phyloP scores from a whole-genome alignment of 1,139 yeast species.

The Casaregolazyma lundiana region DNA sequence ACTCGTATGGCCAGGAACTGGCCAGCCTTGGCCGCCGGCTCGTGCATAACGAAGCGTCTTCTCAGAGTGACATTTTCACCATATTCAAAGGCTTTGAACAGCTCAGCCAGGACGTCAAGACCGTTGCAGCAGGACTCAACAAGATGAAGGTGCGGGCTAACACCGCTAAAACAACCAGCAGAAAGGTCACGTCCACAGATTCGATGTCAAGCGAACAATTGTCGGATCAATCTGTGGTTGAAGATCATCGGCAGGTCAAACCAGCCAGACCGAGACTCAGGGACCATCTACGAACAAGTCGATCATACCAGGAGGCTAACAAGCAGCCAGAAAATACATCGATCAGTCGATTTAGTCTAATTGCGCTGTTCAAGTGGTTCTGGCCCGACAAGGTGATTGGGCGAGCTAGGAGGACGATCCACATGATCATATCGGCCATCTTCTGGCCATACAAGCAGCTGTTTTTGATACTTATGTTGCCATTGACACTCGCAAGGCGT shows the following conservation, averaged over 20 bases:
- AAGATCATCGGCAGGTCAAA: not conserved
- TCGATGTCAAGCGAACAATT: not conserved
- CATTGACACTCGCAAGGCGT: not conserved
- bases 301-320: not conserved
- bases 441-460: not conserved
- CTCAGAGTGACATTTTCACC: conserved; percentile 16
- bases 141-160: not conserved
- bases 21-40: conserved; percentile 11
- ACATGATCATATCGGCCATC: not conserved
- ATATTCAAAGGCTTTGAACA: conserved; percentile 19
- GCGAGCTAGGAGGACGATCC: not conserved
- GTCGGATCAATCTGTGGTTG: not conserved
- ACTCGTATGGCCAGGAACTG: not conserved
- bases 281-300: not conserved
- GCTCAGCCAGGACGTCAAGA: conserved; percentile 11
- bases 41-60: conserved; percentile 13
- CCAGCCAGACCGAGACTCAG: not conserved
- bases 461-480: not conserved
- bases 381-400: not conserved
- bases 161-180: not conserved
- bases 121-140: conserved; percentile 1
- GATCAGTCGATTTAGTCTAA: not conserved
- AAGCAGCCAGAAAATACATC: not conserved
- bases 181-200: not conserved
- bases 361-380: not conserved